Conservation (phyloP, 2,329 filamentous ascomycete genomes). For the Stagonosporopsis rhizophila region DNA sequence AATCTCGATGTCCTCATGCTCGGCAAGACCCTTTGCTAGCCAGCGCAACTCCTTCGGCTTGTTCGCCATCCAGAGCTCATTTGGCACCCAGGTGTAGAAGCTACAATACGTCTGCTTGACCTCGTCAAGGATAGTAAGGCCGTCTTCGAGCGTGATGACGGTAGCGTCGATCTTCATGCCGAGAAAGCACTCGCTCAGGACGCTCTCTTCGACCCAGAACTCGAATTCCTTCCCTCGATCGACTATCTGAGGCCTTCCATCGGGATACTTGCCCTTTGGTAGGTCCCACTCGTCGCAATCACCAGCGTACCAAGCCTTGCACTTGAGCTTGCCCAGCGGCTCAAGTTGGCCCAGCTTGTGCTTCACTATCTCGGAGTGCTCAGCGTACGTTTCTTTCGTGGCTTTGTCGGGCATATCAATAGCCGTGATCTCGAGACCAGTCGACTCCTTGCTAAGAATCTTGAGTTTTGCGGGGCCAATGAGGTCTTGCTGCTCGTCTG, state of each 20-base stretch:
- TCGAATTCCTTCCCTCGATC: conserved; percentile 51
- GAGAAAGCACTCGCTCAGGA: conserved; percentile 63
- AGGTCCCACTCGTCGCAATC: conserved; percentile 49
- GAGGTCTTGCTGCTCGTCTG: conserved; percentile 50
- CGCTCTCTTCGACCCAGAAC: conserved; percentile 73
- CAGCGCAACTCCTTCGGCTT: conserved; percentile 40
- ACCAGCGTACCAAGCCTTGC: conserved; percentile 58
- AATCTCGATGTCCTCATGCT: conserved; percentile 25
- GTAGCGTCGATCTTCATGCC: conserved; percentile 60
- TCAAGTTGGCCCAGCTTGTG: conserved; percentile 53
- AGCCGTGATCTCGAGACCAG: conserved; percentile 52
- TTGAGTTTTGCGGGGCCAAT: conserved; percentile 31
- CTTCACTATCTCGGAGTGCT: conserved; percentile 39
- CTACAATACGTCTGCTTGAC: conserved; percentile 50
- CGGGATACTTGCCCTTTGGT: conserved; percentile 38
- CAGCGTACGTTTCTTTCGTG: conserved; percentile 56
- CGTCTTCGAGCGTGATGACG: conserved; percentile 34
- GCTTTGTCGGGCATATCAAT: conserved; percentile 58
- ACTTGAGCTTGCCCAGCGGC: conserved; percentile 62
- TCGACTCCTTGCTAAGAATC: conserved; percentile 28
- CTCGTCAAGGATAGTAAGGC: conserved; percentile 47
- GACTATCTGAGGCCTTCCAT: conserved; percentile 27
- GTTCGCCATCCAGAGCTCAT: conserved; percentile 49
- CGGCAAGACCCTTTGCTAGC: conserved; percentile 30
- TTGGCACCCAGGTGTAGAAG: conserved; percentile 55